Percentiles rank a stretch among this genome's conserved stretches.
Evolutionary conservation across 1,139 yeast genomes (phyloP).

Genomic region (Pichia sp.): DNA sequence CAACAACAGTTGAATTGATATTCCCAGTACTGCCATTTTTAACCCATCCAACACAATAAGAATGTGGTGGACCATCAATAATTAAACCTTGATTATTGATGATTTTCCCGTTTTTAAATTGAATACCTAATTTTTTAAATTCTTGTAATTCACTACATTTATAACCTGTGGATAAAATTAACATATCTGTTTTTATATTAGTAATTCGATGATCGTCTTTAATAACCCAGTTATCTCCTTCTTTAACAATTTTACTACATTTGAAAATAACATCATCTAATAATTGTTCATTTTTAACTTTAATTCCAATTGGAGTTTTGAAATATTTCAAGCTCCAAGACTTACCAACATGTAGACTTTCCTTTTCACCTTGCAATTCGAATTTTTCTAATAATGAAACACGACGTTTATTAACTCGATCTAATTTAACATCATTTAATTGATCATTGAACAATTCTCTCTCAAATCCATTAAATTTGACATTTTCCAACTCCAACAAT

Average conservation of each 20-base stretch:
- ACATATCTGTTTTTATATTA: conserved; percentile 52
- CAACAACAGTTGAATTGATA: conserved; percentile 86
- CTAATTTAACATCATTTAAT: conserved; percentile 37
- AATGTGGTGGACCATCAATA: conserved; percentile 28
- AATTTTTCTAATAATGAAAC: conserved; percentile 57
- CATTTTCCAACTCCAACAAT: conserved; percentile 52
- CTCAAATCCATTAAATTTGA: conserved; percentile 49
- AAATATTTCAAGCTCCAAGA: conserved; percentile 68
- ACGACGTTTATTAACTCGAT: conserved; percentile 65
- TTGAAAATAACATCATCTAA: conserved; percentile 46
- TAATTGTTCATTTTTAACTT: conserved; percentile 30
- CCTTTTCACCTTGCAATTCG: too few species aligned
- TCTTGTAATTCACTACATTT: conserved; percentile 60
- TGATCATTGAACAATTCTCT: conserved; percentile 37
- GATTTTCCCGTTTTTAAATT: conserved; percentile 59
- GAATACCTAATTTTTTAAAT: conserved; percentile 44
- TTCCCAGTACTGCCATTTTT: conserved; percentile 86
- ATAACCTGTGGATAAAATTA: conserved; percentile 81
- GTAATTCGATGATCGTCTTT: conserved; percentile 36
- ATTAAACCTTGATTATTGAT: background rate
- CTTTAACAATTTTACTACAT: conserved; percentile 37
- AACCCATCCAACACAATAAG: conserved; percentile 91
- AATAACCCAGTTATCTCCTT: conserved; percentile 27
- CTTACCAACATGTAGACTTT: conserved; percentile 23
- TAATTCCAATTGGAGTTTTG: conserved; percentile 56